Evolutionary conservation across 805 yeast species (phyloP).

Genomic region (Huiozyma naganishii): DNA sequence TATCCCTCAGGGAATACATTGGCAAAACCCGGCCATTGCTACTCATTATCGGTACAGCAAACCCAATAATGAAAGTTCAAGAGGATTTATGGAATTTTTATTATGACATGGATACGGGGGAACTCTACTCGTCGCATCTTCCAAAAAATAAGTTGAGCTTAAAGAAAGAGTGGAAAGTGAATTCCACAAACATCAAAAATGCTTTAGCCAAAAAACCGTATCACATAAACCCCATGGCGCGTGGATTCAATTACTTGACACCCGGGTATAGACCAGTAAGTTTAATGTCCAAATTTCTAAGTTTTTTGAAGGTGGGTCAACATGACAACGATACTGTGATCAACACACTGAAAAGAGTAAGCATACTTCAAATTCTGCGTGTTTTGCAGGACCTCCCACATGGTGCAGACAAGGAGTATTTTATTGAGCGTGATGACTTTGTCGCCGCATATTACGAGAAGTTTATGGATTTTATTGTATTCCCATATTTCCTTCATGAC

Average conservation of each 20-base stretch:
- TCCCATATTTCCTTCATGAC: no score
- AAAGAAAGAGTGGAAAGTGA: slow-evolving; percentile 7
- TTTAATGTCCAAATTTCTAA: slow-evolving; percentile 9
- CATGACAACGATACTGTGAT: slow-evolving; percentile 23
- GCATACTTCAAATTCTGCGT: slow-evolving; percentile 25
- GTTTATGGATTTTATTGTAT: slow-evolving; percentile 9
- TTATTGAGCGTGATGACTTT: slow-evolving; percentile 21
- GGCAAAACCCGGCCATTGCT: slow-evolving; percentile 17
- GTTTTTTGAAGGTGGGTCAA: slow-evolving; percentile 12
- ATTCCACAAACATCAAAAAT: not conserved
- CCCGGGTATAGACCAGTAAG: not conserved
- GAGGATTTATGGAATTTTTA: slow-evolving; percentile 49
- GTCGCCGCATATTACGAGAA: slow-evolving; percentile 19
- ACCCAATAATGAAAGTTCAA: slow-evolving; percentile 48
- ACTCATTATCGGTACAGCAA: slow-evolving; percentile 57
- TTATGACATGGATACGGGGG: slow-evolving; percentile 47
- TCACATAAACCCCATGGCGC: not conserved
- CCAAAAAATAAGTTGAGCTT: not conserved
- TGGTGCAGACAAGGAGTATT: not conserved
- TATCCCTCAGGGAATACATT: slow-evolving; percentile 31
- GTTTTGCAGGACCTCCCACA: slow-evolving; percentile 8
- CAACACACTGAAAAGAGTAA: slow-evolving; percentile 22
- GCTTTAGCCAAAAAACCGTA: not conserved
- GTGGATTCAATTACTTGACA: not conserved
- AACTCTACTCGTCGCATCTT: slow-evolving; percentile 14